phyloP scores from a whole-genome alignment of 108 stramenopile species.

The Nitzschia inconspicua region DNA sequence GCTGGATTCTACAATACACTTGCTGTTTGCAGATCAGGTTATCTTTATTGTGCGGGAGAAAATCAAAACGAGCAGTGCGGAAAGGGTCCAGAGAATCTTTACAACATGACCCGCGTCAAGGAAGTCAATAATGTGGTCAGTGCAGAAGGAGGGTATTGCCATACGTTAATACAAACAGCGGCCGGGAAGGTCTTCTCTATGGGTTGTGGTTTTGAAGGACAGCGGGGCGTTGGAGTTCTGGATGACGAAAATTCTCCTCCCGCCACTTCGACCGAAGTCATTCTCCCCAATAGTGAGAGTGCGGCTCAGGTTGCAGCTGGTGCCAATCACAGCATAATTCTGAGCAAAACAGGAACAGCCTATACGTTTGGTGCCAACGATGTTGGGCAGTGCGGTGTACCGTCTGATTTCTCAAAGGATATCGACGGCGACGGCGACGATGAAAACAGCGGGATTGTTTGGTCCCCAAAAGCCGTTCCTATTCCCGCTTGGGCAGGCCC shows the following conservation, averaged over 20 bases:
- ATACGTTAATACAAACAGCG: conserved; percentile 21
- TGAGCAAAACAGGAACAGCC: conserved; percentile 37
- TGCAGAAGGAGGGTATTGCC: conserved; percentile 24
- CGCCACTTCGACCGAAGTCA: not conserved
- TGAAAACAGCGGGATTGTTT: not conserved
- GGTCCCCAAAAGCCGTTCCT: not conserved
- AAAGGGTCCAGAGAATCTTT: conserved; percentile 7
- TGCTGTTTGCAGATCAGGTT: not conserved
- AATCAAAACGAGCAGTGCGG: conserved; percentile 27
- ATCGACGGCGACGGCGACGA: conserved; percentile 1
- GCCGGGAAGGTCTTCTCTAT: conserved; percentile 16
- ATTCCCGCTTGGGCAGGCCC: not conserved
- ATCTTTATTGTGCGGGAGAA: conserved; percentile 21
- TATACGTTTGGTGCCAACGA: conserved; percentile 55
- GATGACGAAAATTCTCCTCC: not conserved
- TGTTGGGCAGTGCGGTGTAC: conserved; percentile 36
- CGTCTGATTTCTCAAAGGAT: not conserved
- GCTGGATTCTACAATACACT: conserved; percentile 27
- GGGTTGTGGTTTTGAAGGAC: conserved; percentile 33
- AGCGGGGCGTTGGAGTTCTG: conserved; percentile 14
- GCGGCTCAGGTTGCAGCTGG: conserved; percentile 14
- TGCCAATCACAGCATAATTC: conserved; percentile 40
- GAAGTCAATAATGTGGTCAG: conserved; percentile 6
- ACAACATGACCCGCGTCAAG: conserved; percentile 10
- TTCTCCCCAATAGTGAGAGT: not conserved